Base-by-base conservation (phyloP, 768 basidiomycete species). In the Mycena rebaudengoi region DNA sequence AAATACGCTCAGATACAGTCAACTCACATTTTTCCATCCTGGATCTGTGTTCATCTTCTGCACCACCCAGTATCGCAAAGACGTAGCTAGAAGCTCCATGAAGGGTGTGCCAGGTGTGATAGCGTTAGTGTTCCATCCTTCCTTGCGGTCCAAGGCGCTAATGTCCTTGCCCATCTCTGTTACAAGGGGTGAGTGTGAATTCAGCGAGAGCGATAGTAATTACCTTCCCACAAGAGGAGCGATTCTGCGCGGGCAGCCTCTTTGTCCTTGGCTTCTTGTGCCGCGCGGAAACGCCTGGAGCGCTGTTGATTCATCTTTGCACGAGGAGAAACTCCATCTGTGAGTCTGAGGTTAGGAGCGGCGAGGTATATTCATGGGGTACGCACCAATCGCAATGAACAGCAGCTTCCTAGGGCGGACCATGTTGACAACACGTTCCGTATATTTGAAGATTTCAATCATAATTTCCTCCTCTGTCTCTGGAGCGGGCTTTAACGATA, bases 231-330 rank as follows among this genome's bases (percentile, higher is more conserved):
- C 68, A 95, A 71, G 3, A 88, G 84, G 43, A 98, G 84, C 4
- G 94, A 90, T 74, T 96, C 91, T 73, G 87, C 86, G 39, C 89
- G 86, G 48, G 94, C 94, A 60, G 94, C 90, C 60, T 95, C 96
- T 77, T 98, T 97, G 33, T 97, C 94, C 64, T 91, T 89, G 4
- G 98, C 96, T 76, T 99, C 98, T 74, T 97, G 95, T 2, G 95
- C 90, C 21, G 96, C 88, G 63, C 98, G 88, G 80, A 99, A 99
- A 57, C 98, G 95, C 68, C 98, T 86, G 16, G 96, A 95, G 11
- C 98, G 94, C 75, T 99, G 98, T 73, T 99, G 98, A 74, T 99
- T 99, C 98, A 99, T 99, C 81, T 99, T 99, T 39, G 98, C 98
- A 71, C 97, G 89, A 32, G 97, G 97, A 11, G 97, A 97, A 21